Conservation (phyloP, 345 rosid genomes). For the Anacardium occidentale region DNA sequence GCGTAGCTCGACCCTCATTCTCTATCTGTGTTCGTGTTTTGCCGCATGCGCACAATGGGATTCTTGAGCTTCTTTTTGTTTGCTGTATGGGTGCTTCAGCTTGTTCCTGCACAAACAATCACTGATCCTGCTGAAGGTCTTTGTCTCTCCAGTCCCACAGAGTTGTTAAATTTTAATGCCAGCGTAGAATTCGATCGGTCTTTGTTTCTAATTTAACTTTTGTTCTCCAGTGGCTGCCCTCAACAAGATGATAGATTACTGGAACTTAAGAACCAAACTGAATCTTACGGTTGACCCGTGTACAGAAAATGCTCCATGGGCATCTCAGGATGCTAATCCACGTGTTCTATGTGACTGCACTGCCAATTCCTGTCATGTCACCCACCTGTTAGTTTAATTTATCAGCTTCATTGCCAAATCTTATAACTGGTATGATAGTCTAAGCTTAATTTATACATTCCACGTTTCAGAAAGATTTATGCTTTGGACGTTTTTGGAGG, state of each 20-base stretch:
- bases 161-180: neutral
- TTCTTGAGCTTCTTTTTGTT: slow-evolving; percentile 23
- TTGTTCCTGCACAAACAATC: slow-evolving; percentile 39
- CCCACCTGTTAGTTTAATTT: slow-evolving; percentile 39
- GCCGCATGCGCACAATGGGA: slow-evolving; percentile 30
- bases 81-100: slow-evolving; percentile 30
- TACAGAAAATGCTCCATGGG: slow-evolving; percentile 38
- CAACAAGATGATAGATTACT: slow-evolving; percentile 40
- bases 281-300: slow-evolving; percentile 46
- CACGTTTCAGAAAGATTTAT: slow-evolving; percentile 50
- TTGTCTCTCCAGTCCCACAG: neutral
- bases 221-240: slow-evolving; percentile 46
- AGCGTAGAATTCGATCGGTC: neutral
- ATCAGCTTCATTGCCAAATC: neutral
- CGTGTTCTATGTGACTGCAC: slow-evolving; percentile 45
- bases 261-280: slow-evolving; percentile 44
- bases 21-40: neutral
- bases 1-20: neutral
- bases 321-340: slow-evolving; percentile 39
- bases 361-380: slow-evolving; percentile 43
- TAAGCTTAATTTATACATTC: neutral
- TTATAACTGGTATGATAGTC: neutral
- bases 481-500: slow-evolving; percentile 54
- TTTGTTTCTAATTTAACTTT: neutral
- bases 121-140: slow-evolving; percentile 52